These are phyloP conservation scores for Boletus sp. DNA, from an alignment of 768 basidiomycete species.

Conservation along the genomic window DNA sequence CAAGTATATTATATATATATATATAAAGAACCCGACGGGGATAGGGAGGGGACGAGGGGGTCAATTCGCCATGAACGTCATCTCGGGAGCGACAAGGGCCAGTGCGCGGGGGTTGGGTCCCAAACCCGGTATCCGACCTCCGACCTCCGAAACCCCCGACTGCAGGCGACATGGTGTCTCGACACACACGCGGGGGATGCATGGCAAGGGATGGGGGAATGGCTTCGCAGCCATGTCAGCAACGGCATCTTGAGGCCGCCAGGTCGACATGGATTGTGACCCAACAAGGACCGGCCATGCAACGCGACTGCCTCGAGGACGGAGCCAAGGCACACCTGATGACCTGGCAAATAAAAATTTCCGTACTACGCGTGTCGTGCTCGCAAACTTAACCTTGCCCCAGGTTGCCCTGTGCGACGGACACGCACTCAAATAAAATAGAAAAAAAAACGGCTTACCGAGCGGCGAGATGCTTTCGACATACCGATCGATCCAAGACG, in stretches of 20 bases:
- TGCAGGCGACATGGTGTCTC: background rate
- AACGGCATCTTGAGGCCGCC: constrained; percentile 8
- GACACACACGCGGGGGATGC: constrained; percentile 5
- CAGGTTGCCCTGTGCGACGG: constrained; percentile 15
- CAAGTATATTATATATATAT: constrained; percentile 15
- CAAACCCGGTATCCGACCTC: constrained; percentile 2
- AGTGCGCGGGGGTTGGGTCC: background rate
- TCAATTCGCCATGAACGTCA: constrained; percentile 12
- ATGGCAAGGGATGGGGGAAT: constrained; percentile 4
- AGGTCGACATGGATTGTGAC: constrained; percentile 20
- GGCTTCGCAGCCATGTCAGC: constrained; percentile 9
- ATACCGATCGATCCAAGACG: constrained; percentile 6
- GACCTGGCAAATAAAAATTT: constrained; percentile 26
- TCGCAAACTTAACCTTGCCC: constrained; percentile 33
- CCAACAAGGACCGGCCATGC: constrained; percentile 14
- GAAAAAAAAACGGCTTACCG: constrained; percentile 13
- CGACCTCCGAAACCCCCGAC: constrained; percentile 6
- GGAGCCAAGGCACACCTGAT: constrained; percentile 27
- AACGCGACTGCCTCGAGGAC: constrained; percentile 36
- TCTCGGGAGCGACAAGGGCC: constrained; percentile 27
- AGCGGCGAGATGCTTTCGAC: constrained; percentile 4
- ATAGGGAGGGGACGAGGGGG: constrained; percentile 11
- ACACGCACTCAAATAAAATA: no score
- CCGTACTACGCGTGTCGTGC: constrained; percentile 24
- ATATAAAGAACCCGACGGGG: constrained; percentile 15